Percentiles rank a stretch among this genome's conserved stretches.
Evolutionary conservation across 2,329 filamentous ascomycete species (phyloP).

Genomic region (Zalaria sp.): DNA sequence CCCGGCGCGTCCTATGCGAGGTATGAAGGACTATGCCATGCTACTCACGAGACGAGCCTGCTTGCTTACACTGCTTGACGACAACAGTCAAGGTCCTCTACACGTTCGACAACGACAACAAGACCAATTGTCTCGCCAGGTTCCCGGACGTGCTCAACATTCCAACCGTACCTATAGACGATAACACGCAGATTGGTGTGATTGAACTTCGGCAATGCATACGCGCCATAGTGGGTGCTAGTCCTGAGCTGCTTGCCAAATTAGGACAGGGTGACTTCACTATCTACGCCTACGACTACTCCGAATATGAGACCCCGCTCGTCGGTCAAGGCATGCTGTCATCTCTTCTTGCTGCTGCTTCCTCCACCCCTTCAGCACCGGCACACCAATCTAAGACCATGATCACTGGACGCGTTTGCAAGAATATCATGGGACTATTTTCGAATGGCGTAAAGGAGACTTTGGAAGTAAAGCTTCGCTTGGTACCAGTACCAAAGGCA

Average conservation of each 20-base stretch:
- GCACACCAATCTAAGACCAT: conserved; percentile 51
- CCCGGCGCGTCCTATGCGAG: conserved; percentile 32
- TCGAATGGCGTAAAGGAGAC: conserved; percentile 73
- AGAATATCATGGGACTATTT: conserved; percentile 73
- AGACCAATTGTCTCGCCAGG: conserved; percentile 78
- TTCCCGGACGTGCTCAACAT: conserved; percentile 68
- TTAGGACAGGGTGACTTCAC: conserved; percentile 66
- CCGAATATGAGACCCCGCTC: conserved; percentile 81
- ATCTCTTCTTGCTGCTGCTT: conserved; percentile 54
- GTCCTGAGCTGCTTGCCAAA: conserved; percentile 71
- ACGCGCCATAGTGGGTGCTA: conserved; percentile 62
- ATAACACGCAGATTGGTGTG: conserved; percentile 67
- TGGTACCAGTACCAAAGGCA: conserved; percentile 60
- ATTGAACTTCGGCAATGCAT: conserved; percentile 80
- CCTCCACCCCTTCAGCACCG: conserved; percentile 38
- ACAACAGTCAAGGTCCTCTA: conserved; percentile 82
- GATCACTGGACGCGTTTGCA: conserved; percentile 81
- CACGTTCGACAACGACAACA: conserved; percentile 81
- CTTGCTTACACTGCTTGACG: conserved; percentile 1
- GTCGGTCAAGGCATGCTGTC: conserved; percentile 95
- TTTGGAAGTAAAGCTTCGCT: conserved; percentile 79
- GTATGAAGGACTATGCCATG: conserved; percentile 8
- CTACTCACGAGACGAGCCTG: not conserved
- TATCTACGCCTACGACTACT: conserved; percentile 95
- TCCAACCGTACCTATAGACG: conserved; percentile 68